Conservation (phyloP, 108 stramenopile genomes). For the Conticribra guillardii region DNA sequence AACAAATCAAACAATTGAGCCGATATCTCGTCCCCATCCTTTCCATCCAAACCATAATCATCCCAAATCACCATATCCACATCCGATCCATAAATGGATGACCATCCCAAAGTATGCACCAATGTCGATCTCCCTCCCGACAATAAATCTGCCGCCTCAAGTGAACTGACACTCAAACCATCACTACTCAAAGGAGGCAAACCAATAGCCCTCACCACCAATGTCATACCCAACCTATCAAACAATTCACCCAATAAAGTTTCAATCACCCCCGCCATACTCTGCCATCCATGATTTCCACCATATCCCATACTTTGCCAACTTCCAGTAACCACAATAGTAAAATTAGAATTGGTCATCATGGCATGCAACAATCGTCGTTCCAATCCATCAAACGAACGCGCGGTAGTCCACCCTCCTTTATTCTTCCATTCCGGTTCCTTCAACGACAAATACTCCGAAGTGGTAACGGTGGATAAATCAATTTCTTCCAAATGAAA, state of each 20-base stretch:
- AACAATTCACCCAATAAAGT: slow-evolving; percentile 72
- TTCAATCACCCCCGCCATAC: slow-evolving; percentile 74
- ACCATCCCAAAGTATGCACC: slow-evolving; percentile 56
- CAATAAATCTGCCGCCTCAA: slow-evolving; percentile 23
- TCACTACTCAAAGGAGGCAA: slow-evolving; percentile 44
- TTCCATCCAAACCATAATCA: slow-evolving; percentile 46
- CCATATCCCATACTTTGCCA: slow-evolving; percentile 55
- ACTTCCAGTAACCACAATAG: slow-evolving; percentile 63
- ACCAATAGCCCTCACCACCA: slow-evolving; percentile 69
- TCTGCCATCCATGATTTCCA: slow-evolving; percentile 83
- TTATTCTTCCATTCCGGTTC: slow-evolving; percentile 47
- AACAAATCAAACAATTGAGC: slow-evolving; percentile 60
- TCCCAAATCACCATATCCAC: slow-evolving; percentile 84
- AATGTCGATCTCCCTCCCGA: slow-evolving; percentile 36
- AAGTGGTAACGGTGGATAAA: slow-evolving; percentile 23
- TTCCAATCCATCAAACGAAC: slow-evolving; percentile 70
- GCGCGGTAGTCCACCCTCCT: slow-evolving; percentile 83
- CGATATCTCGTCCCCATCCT: slow-evolving; percentile 23
- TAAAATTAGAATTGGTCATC: slow-evolving; percentile 84
- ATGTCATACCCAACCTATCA: slow-evolving; percentile 69
- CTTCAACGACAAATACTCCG: slow-evolving; percentile 16
- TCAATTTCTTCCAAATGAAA: slow-evolving; percentile 69
- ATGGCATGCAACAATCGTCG: slow-evolving; percentile 84
- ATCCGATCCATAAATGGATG: slow-evolving; percentile 73
- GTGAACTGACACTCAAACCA: slow-evolving; percentile 47